Conservation (phyloP, 2,329 filamentous ascomycete genomes). For the Magnaporthiopsis rhizophila region DNA sequence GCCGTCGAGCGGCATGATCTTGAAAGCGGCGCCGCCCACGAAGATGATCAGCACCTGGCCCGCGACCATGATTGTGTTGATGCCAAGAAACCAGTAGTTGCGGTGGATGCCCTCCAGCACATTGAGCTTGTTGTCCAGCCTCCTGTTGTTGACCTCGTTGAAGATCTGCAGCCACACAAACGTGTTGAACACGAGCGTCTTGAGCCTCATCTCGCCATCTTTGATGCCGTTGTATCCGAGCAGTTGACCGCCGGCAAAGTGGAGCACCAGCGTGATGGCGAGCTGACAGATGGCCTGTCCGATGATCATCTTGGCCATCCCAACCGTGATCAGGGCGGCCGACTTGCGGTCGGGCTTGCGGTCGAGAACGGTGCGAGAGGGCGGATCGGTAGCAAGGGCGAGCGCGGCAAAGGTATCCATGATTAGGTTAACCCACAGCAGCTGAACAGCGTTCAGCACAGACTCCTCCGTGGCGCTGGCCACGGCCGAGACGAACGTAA, state of each 20-base stretch:
- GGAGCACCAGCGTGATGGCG: slow-evolving; percentile 68
- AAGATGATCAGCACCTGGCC: slow-evolving; percentile 82
- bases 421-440: slow-evolving; percentile 94
- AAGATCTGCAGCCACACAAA: slow-evolving; percentile 70
- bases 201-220: slow-evolving; percentile 11
- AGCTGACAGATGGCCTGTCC: slow-evolving; percentile 89
- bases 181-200: slow-evolving; percentile 60
- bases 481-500: slow-evolving; percentile 84
- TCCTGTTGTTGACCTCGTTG: slow-evolving; percentile 67
- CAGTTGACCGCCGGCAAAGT: slow-evolving; percentile 56
- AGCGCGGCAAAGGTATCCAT: slow-evolving; percentile 94
- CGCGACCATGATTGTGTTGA: slow-evolving; percentile 74
- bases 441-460: slow-evolving; percentile 80
- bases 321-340: slow-evolving; percentile 64
- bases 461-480: slow-evolving; percentile 60
- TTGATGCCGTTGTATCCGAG: slow-evolving; percentile 41
- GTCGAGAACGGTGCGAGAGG: slow-evolving; percentile 70
- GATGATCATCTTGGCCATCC: slow-evolving; percentile 99
- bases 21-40: slow-evolving; percentile 69
- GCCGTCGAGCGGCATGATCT: slow-evolving; percentile 52
- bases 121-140: slow-evolving; percentile 81
- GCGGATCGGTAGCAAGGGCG: slow-evolving; percentile 84
- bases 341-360: slow-evolving; percentile 59
- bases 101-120: slow-evolving; percentile 73
- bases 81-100: slow-evolving; percentile 76